Evolutionary conservation across 495 filamentous ascomycete species (phyloP).

Genomic region (Friedmanniomyces endolithicus): DNA sequence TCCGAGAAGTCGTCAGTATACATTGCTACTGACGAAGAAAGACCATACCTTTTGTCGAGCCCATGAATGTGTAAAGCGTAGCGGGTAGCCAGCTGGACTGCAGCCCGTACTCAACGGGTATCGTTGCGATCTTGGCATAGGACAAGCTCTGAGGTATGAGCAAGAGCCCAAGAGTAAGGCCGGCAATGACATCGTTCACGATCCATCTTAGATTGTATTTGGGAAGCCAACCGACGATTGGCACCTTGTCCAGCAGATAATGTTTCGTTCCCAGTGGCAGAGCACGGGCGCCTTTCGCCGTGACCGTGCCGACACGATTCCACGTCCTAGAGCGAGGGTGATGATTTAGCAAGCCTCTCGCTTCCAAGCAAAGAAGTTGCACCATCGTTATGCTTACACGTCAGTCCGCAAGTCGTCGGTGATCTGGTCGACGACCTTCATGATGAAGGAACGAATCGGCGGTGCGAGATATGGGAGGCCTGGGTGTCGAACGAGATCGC

Average conservation of each 20-base stretch:
- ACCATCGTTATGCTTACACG: background rate
- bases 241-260: constrained; percentile 40
- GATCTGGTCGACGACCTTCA: background rate
- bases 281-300: constrained; percentile 10
- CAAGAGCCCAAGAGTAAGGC: constrained; percentile 40
- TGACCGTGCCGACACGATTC: constrained; percentile 3
- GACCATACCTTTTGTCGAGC: constrained; percentile 40
- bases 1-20: constrained; percentile 25
- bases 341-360: background rate
- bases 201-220: constrained; percentile 38
- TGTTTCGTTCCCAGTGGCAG: constrained; percentile 26
- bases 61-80: constrained; percentile 41
- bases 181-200: constrained; percentile 38
- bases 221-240: constrained; percentile 42
- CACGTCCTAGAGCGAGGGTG: background rate
- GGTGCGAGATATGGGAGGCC: too few species aligned
- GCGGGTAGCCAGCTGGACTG: constrained; percentile 43
- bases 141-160: constrained; percentile 41
- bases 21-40: background rate
- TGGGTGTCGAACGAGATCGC: too few species aligned
- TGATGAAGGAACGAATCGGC: background rate
- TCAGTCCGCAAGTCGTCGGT: background rate
- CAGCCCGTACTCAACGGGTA: constrained; percentile 40
- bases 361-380: background rate
- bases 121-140: constrained; percentile 42